Base-by-base conservation (phyloP, 331 rosid genomes). In the Prunus yedoensis region DNA sequence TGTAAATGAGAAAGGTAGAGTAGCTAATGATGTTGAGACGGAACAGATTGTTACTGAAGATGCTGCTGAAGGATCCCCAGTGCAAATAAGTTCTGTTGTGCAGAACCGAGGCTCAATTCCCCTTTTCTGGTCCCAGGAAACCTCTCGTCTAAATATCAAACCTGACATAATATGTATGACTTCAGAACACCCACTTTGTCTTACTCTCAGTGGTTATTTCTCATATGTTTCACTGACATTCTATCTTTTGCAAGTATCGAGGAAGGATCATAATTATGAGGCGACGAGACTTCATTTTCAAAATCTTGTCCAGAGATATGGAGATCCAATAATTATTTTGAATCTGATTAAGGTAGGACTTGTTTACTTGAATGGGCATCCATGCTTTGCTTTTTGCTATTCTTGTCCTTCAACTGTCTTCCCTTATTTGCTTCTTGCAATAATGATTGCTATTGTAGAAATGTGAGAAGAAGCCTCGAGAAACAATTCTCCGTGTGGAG, bases 1-100 rank as follows among this genome's bases (percentile, higher is more conserved):
- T 56, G 92, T 95, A 45, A 95, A 95, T 74, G 97, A 95, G 77
- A 90, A 87, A 78, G 99, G 99, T 70, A 87, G 94, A 87, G 99
- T 95, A 46, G 99, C 99, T 45, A 95, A 95, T 81, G 99, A 95
- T 65, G 99, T 95, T 76, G 99, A 95, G 91, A 95, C 96, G 67
- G 99, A 95, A 79, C 99, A 95, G 41, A 83, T 95, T 77, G 87
- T 95, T 57, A 87, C 80, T 78, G 87, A 87, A 69, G 89, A 87
- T 81, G 86, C 88, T 74, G 66, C 78, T 61, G 82, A 84, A 77
- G 96, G 92, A 67, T 72, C 68, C 78, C 93, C 93, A 8, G 70
- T 78, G 75, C 93, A 86, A 82, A 92, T 95, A 83, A 95, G 96
- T 86, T 95, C 99, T 4, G 87, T 92, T 68, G 97, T 92, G 70